Conservation (phyloP, 176 grass and related monocot genomes). For the Musa acuminata region DNA sequence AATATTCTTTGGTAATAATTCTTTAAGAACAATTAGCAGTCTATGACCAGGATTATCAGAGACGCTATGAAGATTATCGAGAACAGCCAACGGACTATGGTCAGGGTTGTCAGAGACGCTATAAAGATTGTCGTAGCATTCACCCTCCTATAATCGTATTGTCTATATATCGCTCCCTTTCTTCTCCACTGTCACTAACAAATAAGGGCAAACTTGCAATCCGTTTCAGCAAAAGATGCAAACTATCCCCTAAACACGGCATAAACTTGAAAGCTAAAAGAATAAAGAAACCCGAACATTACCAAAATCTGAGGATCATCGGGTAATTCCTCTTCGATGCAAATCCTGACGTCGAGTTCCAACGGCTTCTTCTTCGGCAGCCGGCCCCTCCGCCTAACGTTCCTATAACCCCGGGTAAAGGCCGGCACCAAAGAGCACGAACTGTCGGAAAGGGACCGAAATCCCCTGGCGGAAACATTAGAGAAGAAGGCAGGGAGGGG, state of each 20-base stretch:
- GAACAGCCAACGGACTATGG: too few species aligned
- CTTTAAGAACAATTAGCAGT: too few species aligned
- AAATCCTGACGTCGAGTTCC: constrained; percentile 57
- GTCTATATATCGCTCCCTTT: too few species aligned
- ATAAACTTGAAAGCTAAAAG: background rate
- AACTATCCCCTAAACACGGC: background rate
- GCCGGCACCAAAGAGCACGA: constrained; percentile 21
- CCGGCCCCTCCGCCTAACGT: constrained; percentile 29
- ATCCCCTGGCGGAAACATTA: constrained; percentile 13
- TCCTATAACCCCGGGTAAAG: constrained; percentile 44
- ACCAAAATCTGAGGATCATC: constrained; percentile 78
- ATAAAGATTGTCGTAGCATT: too few species aligned
- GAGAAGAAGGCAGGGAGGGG: constrained; percentile 5
- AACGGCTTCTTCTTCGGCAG: constrained; percentile 59
- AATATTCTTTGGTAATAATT: too few species aligned
- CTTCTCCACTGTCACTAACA: too few species aligned
- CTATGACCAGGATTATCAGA: too few species aligned
- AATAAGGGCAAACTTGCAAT: too few species aligned
- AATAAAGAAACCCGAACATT: background rate
- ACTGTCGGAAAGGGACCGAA: constrained; percentile 25
- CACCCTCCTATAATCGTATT: too few species aligned
- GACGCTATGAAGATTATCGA: too few species aligned
- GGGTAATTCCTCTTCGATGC: constrained; percentile 58
- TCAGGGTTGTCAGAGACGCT: too few species aligned
- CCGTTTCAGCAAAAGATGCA: too few species aligned